Evolutionary conservation across 257 asterid species (phyloP).

Genomic region (Ligustrum vulgare): DNA sequence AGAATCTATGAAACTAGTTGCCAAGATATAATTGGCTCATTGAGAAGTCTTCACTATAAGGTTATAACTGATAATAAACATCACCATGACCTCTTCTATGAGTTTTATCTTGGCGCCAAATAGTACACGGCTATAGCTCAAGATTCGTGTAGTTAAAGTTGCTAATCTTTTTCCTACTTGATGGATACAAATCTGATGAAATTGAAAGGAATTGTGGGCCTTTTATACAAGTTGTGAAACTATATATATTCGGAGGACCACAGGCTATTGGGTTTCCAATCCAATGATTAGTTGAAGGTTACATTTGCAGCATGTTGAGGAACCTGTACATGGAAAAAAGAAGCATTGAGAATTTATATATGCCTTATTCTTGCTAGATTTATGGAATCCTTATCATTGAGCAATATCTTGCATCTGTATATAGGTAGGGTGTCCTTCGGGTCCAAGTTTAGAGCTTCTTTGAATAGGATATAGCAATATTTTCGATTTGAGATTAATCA

Average conservation of each 20-base stretch:
- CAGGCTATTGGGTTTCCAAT: no score
- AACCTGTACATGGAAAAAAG: neutral
- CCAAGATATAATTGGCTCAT: no score
- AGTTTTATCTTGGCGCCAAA: neutral
- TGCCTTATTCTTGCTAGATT: neutral
- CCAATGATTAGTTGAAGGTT: no score
- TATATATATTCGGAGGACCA: no score
- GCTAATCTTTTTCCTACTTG: no score
- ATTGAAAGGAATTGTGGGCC: no score
- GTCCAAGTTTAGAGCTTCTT: neutral
- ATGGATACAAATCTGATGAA: no score
- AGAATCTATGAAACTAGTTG: neutral
- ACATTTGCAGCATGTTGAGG: constrained; percentile 1
- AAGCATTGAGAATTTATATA: neutral
- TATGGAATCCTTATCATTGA: neutral
- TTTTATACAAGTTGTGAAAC: no score
- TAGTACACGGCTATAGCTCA: no score
- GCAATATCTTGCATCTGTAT: neutral
- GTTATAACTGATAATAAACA: neutral
- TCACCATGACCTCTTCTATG: no score
- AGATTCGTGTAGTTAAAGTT: no score
- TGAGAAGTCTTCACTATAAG: no score
- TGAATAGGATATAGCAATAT: neutral
- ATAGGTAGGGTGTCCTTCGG: neutral
- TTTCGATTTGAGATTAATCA: neutral